phyloP scores from a whole-genome alignment of 2,329 filamentous ascomycete genomes.

The Cladorrhinum sp. region DNA sequence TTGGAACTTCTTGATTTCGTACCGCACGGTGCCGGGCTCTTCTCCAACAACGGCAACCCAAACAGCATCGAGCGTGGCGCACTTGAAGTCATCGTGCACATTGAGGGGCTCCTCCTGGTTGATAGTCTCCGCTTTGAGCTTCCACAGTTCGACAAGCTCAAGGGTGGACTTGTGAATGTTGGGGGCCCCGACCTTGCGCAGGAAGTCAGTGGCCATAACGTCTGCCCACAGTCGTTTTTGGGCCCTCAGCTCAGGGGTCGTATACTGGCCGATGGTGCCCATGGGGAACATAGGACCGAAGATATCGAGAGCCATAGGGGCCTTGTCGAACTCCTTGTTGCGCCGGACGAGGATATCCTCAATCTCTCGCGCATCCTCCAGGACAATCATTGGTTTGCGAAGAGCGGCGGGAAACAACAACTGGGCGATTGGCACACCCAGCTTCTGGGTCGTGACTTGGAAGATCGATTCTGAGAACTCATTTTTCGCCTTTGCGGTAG shows the following conservation, averaged over 20 bases:
- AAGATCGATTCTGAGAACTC: constrained; percentile 10
- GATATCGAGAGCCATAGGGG: constrained; percentile 24
- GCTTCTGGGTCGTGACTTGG: constrained; percentile 13
- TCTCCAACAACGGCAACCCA: constrained; percentile 37
- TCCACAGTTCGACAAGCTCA: constrained; percentile 32
- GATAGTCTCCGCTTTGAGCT: constrained; percentile 21
- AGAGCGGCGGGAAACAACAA: constrained; percentile 27
- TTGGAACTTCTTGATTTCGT: constrained; percentile 19
- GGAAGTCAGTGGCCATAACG: constrained; percentile 32
- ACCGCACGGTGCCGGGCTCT: constrained; percentile 30
- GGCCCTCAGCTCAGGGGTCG: constrained; percentile 29
- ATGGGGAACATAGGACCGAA: constrained; percentile 30
- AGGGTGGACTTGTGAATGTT: constrained; percentile 27
- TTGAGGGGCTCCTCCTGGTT: constrained; percentile 31
- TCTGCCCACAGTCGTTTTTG: constrained; percentile 33
- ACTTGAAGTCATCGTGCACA: constrained; percentile 34
- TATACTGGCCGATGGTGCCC: constrained; percentile 28
- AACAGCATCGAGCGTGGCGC: constrained; percentile 37
- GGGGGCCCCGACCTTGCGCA: constrained; percentile 29
- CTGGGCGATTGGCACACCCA: constrained; percentile 28
- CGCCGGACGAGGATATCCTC: constrained; percentile 32
- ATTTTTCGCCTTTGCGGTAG: neutral
- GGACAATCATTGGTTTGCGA: constrained; percentile 25
- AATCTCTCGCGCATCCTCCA: constrained; percentile 31
- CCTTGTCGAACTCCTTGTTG: constrained; percentile 33